These are phyloP conservation scores for Cutaneotrichosporon sp. DNA, from an alignment of 1,284 basidiomycete genomes.

Conservation along the genomic window DNA sequence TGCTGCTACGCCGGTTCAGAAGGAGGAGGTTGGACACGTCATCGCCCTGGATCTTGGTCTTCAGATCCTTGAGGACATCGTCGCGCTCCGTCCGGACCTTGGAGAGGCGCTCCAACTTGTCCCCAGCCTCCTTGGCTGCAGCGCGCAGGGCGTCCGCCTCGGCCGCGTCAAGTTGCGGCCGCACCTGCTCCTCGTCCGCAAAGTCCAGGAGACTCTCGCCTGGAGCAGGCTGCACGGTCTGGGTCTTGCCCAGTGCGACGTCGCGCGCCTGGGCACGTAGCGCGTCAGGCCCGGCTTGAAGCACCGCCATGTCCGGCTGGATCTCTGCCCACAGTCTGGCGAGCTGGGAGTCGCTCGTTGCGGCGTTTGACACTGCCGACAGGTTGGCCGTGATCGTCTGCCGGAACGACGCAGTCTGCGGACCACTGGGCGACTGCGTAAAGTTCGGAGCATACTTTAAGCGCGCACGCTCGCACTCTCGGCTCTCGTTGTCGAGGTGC, in stretches of 20 bases:
- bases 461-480: conserved; percentile 78
- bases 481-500: conserved; percentile 72
- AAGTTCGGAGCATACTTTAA: conserved; percentile 83
- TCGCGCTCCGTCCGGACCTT: conserved; percentile 81
- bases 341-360: conserved; percentile 75
- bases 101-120: conserved; percentile 69
- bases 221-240: conserved; percentile 37
- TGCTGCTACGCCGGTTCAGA: conserved; percentile 80
- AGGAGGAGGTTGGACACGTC: conserved; percentile 94
- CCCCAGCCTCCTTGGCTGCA: conserved; percentile 73
- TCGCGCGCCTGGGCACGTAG: conserved; percentile 69
- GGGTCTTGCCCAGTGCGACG: conserved; percentile 57
- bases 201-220: conserved; percentile 56
- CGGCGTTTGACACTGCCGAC: conserved; percentile 72
- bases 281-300: conserved; percentile 54
- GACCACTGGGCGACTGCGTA: conserved; percentile 82
- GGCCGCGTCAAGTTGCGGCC: conserved; percentile 54
- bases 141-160: conserved; percentile 66
- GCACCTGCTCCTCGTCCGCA: conserved; percentile 55
- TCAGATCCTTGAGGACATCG: conserved; percentile 86
- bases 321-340: conserved; percentile 71
- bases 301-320: conserved; percentile 64
- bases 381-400: conserved; percentile 78
- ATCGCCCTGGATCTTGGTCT: conserved; percentile 89
- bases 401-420: conserved; percentile 68